Percentiles rank a stretch among this genome's conserved stretches.
These are phyloP conservation scores for Lachancea thermotolerans DNA, from an alignment of 805 yeast species.

Conservation along the genomic window DNA sequence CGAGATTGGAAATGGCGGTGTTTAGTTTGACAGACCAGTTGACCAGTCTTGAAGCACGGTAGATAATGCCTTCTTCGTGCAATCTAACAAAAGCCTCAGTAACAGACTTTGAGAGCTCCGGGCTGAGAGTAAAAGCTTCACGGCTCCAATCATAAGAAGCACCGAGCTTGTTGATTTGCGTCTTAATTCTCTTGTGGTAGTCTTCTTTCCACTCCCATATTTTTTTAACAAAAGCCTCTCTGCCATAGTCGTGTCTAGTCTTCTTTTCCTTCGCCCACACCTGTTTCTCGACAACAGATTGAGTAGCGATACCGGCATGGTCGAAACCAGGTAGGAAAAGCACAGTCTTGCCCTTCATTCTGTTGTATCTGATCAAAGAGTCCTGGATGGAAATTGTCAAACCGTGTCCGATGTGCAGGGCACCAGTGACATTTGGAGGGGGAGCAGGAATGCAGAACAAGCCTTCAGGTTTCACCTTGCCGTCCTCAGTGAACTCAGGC, in stretches of 20 bases:
- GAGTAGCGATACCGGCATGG: conserved; percentile 99
- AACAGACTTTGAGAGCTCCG: conserved; percentile 70
- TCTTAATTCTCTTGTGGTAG: conserved; percentile 78
- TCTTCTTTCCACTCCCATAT: conserved; percentile 99
- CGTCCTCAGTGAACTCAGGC: conserved; percentile 75
- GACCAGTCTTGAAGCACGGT: conserved; percentile 86
- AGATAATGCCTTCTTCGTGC: conserved; percentile 92
- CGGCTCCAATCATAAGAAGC: conserved; percentile 96
- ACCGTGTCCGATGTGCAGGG: conserved; percentile 97
- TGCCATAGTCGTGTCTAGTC: conserved; percentile 92
- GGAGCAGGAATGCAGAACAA: conserved; percentile 92
- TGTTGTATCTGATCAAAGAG: conserved; percentile 82
- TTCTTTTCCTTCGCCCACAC: conserved; percentile 80
- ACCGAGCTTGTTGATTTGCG: conserved; percentile 80
- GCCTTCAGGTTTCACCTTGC: conserved; percentile 75
- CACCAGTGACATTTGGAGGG: conserved; percentile 98
- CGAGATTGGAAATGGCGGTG: conserved; percentile 93
- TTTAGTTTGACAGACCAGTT: conserved; percentile 95
- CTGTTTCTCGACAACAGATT: conserved; percentile 95
- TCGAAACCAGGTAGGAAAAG: conserved; percentile 94
- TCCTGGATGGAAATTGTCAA: conserved; percentile 94
- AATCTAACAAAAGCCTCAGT: conserved; percentile 83
- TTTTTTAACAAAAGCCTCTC: conserved; percentile 78
- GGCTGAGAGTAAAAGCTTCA: conserved; percentile 90
- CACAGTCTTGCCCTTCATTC: conserved; percentile 96